Evolutionary conservation across 1,139 yeast genomes (phyloP).

Genomic region (Komagataea norvegica): DNA sequence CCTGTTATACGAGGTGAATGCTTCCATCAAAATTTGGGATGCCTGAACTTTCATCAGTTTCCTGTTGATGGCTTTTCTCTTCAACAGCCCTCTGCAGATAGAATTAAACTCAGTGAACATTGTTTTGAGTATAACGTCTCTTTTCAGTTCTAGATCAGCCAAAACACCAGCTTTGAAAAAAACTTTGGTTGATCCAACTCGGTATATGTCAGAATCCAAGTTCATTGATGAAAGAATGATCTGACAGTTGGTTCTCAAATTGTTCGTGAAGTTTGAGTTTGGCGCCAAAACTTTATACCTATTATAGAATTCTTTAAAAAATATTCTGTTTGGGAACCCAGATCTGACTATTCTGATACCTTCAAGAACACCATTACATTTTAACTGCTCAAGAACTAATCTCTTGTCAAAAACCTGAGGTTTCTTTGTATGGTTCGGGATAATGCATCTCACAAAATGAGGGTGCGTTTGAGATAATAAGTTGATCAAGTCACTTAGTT

Average conservation of each 20-base stretch:
- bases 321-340: constrained; percentile 91
- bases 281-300: constrained; percentile 63
- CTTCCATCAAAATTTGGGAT: constrained; percentile 60
- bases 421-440: constrained; percentile 77
- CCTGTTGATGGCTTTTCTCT: constrained; percentile 48
- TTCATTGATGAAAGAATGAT: constrained; percentile 56
- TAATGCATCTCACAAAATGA: constrained; percentile 92
- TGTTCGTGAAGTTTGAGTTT: constrained; percentile 42
- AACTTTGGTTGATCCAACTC: constrained; percentile 75
- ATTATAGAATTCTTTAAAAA: constrained; percentile 72
- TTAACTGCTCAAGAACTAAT: constrained; percentile 79
- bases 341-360: constrained; percentile 97
- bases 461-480: constrained; percentile 84
- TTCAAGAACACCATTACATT: constrained; percentile 97
- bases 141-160: constrained; percentile 75
- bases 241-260: constrained; percentile 61
- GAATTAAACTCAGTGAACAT: constrained; percentile 64
- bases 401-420: constrained; percentile 69
- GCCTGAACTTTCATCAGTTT: constrained; percentile 64
- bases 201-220: constrained; percentile 61
- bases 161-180: constrained; percentile 94
- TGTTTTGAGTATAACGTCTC: constrained; percentile 59
- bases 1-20: constrained; percentile 51
- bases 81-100: constrained; percentile 56
- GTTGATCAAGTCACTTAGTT: constrained; percentile 63